Conservation (phyloP, 2,329 filamentous ascomycete genomes). For the Penicillium sp. region DNA sequence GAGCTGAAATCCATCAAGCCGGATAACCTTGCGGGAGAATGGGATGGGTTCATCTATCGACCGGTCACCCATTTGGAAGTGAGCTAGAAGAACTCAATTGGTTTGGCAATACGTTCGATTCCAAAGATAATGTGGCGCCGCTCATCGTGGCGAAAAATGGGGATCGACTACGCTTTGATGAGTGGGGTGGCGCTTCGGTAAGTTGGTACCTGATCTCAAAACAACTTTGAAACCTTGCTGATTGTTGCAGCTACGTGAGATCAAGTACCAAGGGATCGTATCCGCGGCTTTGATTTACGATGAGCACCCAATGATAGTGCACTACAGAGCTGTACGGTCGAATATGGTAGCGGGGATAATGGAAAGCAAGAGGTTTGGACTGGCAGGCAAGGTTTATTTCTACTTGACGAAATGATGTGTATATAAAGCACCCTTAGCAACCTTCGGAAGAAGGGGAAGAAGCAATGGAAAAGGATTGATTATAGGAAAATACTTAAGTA, state of each 20-base stretch:
- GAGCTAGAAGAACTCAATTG: slow-evolving; percentile 27
- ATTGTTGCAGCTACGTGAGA: slow-evolving; percentile 8
- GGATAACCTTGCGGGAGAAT: slow-evolving; percentile 28
- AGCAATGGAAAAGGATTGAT: too few species aligned
- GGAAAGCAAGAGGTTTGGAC: slow-evolving; percentile 14
- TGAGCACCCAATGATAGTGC: slow-evolving; percentile 12
- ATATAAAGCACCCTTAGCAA: background rate
- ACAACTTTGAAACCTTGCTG: background rate
- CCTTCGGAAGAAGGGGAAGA: background rate
- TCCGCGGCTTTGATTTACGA: slow-evolving; percentile 18
- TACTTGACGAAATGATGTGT: slow-evolving; percentile 12
- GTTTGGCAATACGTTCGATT: slow-evolving; percentile 33
- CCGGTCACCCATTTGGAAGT: slow-evolving; percentile 23
- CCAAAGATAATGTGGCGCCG: slow-evolving; percentile 32
- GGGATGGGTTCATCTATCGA: slow-evolving; percentile 31
- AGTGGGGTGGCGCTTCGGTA: slow-evolving; percentile 18
- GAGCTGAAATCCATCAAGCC: slow-evolving; percentile 23
- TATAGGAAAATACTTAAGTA: background rate
- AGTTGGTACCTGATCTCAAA: background rate
- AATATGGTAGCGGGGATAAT: slow-evolving; percentile 14
- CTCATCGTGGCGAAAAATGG: slow-evolving; percentile 23
- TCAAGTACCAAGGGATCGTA: slow-evolving; percentile 14
- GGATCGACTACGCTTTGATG: slow-evolving; percentile 8
- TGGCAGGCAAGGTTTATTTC: slow-evolving; percentile 13
- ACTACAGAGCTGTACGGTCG: slow-evolving; percentile 13